Base-by-base conservation (phyloP, 2,329 filamentous ascomycete genomes). In the Stromatinia cepivora region DNA sequence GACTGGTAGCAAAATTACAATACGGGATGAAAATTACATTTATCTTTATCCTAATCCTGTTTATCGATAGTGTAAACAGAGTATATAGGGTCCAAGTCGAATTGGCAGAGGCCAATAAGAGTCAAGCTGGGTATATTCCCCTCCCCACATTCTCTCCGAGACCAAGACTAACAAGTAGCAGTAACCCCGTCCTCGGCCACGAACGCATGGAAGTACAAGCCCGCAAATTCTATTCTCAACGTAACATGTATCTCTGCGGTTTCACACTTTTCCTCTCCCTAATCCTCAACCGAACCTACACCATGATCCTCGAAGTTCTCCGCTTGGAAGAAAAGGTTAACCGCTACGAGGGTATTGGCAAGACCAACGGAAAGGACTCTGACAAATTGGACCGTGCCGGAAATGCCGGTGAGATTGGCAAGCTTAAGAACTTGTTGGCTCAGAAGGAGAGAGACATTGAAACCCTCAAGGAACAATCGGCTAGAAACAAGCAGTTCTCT, bases 241-340 rank as follows among this genome's bases (percentile, higher is more conserved):
- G 95, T 82, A 99, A 99, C 89, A 99, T 99, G 95, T 99, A 99
- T 84, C 93, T 99, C 72, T 98, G 95, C 82, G 95, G 95, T 77
- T 99, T 99, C 86, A 99, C 95, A 7, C 90, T 99, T 73, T 98
- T 99, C 88, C 90, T 99, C 72, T 98, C 94, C 67, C 87, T 99
- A 73, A 99, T 99, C 82, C 92, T 96, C 80, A 98, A 99, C 89
- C 94, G 95, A 79, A 99, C 95, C 79, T 99, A 98, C 85, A 92
- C 90, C 78, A 94, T 98, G 92, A 79, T 79, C 66, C 73, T 79
- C 52, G 78, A 79, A 50, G 74, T 77, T 46, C 73, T 79, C 9
- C 88, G 92, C 72, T 90, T 99, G 67, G 94, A 99, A 84, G 93
- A 97, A 82, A 92, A 92, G 83, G 83, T 97, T 79, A 94, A 93